phyloP scores from a whole-genome alignment of 2,329 filamentous ascomycete species.

The Drechslerella stenobrocha region DNA sequence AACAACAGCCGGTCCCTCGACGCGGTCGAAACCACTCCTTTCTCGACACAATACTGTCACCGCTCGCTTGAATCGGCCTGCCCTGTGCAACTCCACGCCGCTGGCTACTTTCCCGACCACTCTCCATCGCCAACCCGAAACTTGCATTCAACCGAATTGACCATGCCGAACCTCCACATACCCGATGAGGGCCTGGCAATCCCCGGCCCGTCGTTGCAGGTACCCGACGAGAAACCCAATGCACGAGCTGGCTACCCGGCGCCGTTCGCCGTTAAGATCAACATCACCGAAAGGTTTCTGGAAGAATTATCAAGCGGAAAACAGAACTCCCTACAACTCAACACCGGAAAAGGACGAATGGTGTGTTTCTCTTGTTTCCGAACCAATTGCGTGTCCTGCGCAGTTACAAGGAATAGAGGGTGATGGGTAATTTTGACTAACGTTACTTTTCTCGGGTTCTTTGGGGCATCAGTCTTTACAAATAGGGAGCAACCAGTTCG shows the following conservation, averaged over 20 bases:
- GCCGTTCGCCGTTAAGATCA: constrained; percentile 46
- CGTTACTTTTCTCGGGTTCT: constrained; percentile 22
- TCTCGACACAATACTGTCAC: constrained; percentile 2
- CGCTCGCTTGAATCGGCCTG: constrained; percentile 17
- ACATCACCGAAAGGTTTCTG: constrained; percentile 44
- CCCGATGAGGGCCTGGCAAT: constrained; percentile 42
- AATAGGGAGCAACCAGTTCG: constrained; percentile 47
- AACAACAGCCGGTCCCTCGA: constrained; percentile 1
- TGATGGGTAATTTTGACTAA: constrained; percentile 31
- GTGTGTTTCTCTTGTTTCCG: constrained; percentile 47
- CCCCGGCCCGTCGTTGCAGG: constrained; percentile 46
- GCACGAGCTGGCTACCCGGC: constrained; percentile 42
- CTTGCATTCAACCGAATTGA: constrained; percentile 38
- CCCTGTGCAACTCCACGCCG: constrained; percentile 37
- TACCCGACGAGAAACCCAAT: constrained; percentile 47
- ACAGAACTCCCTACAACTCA: constrained; percentile 37
- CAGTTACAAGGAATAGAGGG: constrained; percentile 34
- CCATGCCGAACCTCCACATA: constrained; percentile 41
- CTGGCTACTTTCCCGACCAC: neutral
- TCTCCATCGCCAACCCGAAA: constrained; percentile 33
- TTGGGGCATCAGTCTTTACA: constrained; percentile 36
- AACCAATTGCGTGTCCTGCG: constrained; percentile 42
- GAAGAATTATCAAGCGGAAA: constrained; percentile 45
- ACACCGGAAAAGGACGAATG: constrained; percentile 47
- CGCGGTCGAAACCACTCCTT: neutral